Evolutionary conservation across 2,329 filamentous ascomycete species (phyloP).

Genomic region (Talaromyces amestolkiae): DNA sequence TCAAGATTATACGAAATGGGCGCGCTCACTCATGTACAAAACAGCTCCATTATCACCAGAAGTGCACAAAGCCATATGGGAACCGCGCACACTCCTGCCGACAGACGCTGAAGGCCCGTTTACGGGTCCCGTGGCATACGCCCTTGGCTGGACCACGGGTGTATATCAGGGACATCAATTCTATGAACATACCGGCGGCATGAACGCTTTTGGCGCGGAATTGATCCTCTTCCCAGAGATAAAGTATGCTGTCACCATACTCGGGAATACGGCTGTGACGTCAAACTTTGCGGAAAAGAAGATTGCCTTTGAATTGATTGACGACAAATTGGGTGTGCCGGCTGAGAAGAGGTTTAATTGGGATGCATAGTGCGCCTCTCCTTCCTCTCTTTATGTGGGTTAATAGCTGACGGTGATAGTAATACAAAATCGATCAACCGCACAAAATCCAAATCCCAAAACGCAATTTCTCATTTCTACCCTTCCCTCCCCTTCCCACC

Average conservation of each 20-base stretch:
- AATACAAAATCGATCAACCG: neutral
- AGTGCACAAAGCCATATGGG: conserved; percentile 12
- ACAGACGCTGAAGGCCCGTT: conserved; percentile 2
- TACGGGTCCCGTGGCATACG: conserved; percentile 17
- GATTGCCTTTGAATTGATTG: conserved; percentile 16
- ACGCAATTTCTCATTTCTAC: conserved; percentile 10
- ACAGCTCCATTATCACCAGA: conserved; percentile 31
- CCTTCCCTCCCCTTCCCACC: conserved; percentile 16
- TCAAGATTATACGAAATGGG: conserved; percentile 49
- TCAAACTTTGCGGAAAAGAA: conserved; percentile 30
- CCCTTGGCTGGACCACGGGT: conserved; percentile 24
- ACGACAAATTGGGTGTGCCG: conserved; percentile 15
- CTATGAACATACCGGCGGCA: conserved; percentile 43
- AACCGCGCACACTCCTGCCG: conserved; percentile 13
- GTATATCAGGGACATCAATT: conserved; percentile 34
- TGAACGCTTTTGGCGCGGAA: conserved; percentile 45
- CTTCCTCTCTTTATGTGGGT: neutral
- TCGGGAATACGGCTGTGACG: conserved; percentile 47
- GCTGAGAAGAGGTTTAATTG: conserved; percentile 17
- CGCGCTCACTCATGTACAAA: conserved; percentile 46
- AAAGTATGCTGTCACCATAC: conserved; percentile 43
- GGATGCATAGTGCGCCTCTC: conserved; percentile 13
- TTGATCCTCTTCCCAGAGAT: conserved; percentile 47
- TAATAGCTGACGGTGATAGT: neutral
- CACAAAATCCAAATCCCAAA: conserved; percentile 3